Base-by-base conservation (phyloP, 2,329 filamentous ascomycete species). In the Fusarium sp. region DNA sequence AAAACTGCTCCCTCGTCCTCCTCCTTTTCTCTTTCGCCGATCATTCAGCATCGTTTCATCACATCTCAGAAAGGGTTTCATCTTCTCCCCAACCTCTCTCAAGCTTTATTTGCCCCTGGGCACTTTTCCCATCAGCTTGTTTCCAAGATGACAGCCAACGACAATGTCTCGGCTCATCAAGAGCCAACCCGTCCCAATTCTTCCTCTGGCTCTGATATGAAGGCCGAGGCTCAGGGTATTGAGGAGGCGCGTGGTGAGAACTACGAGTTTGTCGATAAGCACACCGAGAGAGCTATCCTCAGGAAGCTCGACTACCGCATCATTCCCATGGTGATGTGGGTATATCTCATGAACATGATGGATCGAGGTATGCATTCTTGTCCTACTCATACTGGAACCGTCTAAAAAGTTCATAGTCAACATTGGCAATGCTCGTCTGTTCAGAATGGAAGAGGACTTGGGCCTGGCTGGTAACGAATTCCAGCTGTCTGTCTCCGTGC, bases 341-440 rank as follows among this genome's bases (percentile, higher is more conserved):
- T 77, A 1, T 78, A 78, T 47, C 65, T 78, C 4, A 77, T 78
- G 74, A 78, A 77, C 54, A 76, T 78, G 64, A 77, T 78, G 74
- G 76, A 78, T 63, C 69, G 77, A 76, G 76, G 77, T 77, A 64
- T 23, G 62, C 7, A 37, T 16, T 5, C 12, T 8, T 11, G 15
- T 10, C 5, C 11, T 10, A 0, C 7, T 16, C 1, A 3, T 4
- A 4, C 8, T 18, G 10, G 5, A 16, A 1, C 10, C 31, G 21
- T 39, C 42, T 62, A 12, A 64, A 11, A 39, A 3, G 1, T 9
- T 85, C 15, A 85, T 62, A 89, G 88, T 91, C 42, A 92, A 92
- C 73, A 92, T 92, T 49, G 88, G 88, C 37, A 91, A 91, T 77
- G 89, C 88, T 20, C 81, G 84, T 9, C 80, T 91, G 3, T 71